These are phyloP conservation scores for Corinectria fuckeliana DNA, from an alignment of 2,329 filamentous ascomycete genomes.

Conservation along the genomic window DNA sequence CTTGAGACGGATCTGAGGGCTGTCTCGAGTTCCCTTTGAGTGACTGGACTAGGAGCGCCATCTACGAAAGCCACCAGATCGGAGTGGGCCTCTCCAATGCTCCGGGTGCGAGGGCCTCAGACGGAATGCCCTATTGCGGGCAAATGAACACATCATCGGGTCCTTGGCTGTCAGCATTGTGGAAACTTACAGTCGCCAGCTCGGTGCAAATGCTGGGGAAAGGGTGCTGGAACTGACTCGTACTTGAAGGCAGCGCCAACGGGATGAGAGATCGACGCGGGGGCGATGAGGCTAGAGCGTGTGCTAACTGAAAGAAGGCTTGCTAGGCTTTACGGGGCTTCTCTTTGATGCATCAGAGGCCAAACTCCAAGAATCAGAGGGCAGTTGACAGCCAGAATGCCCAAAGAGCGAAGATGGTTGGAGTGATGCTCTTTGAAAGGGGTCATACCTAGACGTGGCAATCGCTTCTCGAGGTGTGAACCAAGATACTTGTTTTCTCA, in stretches of 20 bases:
- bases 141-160: background rate
- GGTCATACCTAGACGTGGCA: too few relatives aligned
- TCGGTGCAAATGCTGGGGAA: background rate
- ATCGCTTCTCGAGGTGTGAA: too few relatives aligned
- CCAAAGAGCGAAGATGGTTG: background rate
- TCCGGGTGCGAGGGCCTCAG: background rate
- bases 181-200: background rate
- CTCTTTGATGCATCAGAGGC: background rate
- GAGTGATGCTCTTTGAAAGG: background rate
- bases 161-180: background rate
- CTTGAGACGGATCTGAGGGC: background rate
- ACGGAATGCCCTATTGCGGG: background rate
- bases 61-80: background rate
- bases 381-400: background rate
- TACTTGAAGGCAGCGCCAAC: background rate
- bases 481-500: too few relatives aligned
- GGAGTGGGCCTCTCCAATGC: background rate
- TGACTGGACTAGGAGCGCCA: background rate
- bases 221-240: constrained; percentile 2
- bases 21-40: background rate
- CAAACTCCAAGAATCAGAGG: background rate
- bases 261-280: background rate
- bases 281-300: background rate
- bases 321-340: background rate
- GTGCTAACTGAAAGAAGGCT: background rate